Evolutionary conservation across 495 filamentous ascomycete species (phyloP).

Genomic region (Lineolata rhizophorae): DNA sequence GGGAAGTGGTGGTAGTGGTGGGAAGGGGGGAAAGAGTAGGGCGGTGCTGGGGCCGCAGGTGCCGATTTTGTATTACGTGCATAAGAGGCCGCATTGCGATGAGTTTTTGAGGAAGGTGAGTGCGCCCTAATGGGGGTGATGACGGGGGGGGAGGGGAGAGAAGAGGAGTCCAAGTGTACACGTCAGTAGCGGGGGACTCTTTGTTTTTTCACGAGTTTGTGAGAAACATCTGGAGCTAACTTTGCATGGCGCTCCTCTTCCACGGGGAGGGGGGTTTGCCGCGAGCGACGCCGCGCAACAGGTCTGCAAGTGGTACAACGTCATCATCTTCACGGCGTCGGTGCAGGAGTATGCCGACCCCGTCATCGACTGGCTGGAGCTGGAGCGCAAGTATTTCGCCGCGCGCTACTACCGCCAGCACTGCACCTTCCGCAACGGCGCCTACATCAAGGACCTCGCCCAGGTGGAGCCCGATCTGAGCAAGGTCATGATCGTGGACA

Average conservation of each 20-base stretch:
- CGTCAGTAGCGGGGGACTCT: no score
- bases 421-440: slow-evolving; percentile 82
- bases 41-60: slow-evolving; percentile 69
- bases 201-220: no score
- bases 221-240: no score
- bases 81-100: slow-evolving; percentile 91
- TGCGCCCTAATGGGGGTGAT: no score
- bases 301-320: slow-evolving; percentile 92
- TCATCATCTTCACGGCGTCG: slow-evolving; percentile 91
- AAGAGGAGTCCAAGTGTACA: no score
- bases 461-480: slow-evolving; percentile 90
- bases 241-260: no score
- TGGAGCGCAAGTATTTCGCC: slow-evolving; percentile 86
- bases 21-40: slow-evolving; percentile 27
- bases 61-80: slow-evolving; percentile 95
- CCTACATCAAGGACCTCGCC: slow-evolving; percentile 94
- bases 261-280: no score
- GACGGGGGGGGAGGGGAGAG: no score
- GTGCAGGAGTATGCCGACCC: slow-evolving; percentile 98
- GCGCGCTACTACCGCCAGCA: slow-evolving; percentile 87
- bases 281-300: slow-evolving; percentile 13
- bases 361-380: slow-evolving; percentile 96
- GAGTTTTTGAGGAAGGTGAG: slow-evolving; percentile 87
- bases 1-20: no score
- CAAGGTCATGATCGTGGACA: slow-evolving; percentile 95